Conservation (phyloP, 108 stramenopile species). For the Skeletonema menzelii region DNA sequence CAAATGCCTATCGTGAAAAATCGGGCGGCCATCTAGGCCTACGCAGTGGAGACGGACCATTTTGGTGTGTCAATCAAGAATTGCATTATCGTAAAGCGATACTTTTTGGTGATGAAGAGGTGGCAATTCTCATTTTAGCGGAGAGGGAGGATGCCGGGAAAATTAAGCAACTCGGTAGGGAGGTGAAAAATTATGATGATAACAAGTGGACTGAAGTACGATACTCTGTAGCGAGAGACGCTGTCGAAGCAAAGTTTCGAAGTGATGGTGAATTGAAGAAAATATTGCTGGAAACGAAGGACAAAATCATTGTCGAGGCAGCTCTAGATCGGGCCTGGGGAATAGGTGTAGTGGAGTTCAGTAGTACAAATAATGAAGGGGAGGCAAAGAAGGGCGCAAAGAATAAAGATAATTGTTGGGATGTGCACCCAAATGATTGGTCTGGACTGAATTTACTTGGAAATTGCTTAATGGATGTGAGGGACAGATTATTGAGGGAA, state of each 20-base stretch:
- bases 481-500: slow-evolving; percentile 9
- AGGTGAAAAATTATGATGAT: slow-evolving; percentile 36
- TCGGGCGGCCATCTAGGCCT: slow-evolving; percentile 2
- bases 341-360: slow-evolving; percentile 24
- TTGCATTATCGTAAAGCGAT: slow-evolving; percentile 33
- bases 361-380: slow-evolving; percentile 1
- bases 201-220: slow-evolving; percentile 25
- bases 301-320: slow-evolving; percentile 33
- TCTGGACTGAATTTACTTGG: slow-evolving; percentile 33
- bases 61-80: slow-evolving; percentile 45
- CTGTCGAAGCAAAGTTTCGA: slow-evolving; percentile 30
- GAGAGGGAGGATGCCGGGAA: slow-evolving; percentile 22
- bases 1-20: slow-evolving; percentile 31
- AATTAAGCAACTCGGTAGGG: slow-evolving; percentile 27
- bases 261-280: slow-evolving; percentile 21
- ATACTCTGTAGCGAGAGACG: slow-evolving; percentile 33
- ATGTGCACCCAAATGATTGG: slow-evolving; percentile 26
- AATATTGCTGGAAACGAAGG: slow-evolving; percentile 22
- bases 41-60: background rate
- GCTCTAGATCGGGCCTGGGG: slow-evolving; percentile 38
- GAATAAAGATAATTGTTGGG: slow-evolving; percentile 29
- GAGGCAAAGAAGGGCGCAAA: slow-evolving; percentile 24
- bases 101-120: slow-evolving; percentile 22
- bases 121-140: slow-evolving; percentile 17
- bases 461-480: slow-evolving; percentile 43